These are phyloP conservation scores for Lipomyces sp. DNA, from an alignment of 805 yeast species.

Conservation along the genomic window DNA sequence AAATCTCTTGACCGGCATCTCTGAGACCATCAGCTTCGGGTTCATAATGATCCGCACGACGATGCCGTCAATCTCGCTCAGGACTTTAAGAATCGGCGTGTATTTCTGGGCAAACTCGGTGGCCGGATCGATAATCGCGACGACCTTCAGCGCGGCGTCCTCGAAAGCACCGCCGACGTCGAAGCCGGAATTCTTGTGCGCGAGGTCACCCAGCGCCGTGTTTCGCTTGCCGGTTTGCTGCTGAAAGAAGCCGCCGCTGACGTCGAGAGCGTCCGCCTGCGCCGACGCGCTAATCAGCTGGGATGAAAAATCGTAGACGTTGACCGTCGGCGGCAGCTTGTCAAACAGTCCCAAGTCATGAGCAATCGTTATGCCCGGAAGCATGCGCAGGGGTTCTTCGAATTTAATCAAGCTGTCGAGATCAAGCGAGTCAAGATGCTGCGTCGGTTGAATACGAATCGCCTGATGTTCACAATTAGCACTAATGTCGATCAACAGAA, in stretches of 20 bases:
- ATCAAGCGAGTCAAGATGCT: conserved; percentile 10
- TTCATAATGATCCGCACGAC: conserved; percentile 54
- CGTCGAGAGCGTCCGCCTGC: conserved; percentile 9
- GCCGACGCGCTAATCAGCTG: conserved; percentile 9
- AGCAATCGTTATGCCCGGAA: conserved; percentile 17
- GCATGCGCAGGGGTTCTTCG: conserved; percentile 27
- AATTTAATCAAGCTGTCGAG: conserved; percentile 30
- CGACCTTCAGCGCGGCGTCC: conserved; percentile 50
- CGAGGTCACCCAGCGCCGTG: not conserved
- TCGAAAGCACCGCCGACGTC: conserved; percentile 32
- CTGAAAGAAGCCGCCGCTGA: conserved; percentile 7
- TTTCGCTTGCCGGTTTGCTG: conserved; percentile 5
- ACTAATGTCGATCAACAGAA: not conserved
- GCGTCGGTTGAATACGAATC: conserved; percentile 5
- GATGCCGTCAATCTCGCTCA: conserved; percentile 49
- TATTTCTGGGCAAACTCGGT: conserved; percentile 65
- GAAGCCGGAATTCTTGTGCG: conserved; percentile 15
- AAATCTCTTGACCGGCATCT: conserved; percentile 54
- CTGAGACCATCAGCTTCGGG: conserved; percentile 48
- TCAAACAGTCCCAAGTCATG: conserved; percentile 7
- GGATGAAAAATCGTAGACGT: conserved; percentile 12
- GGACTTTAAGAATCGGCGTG: conserved; percentile 44
- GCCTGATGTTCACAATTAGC: conserved; percentile 5
- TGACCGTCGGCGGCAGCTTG: not conserved
- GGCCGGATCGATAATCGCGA: conserved; percentile 67